These are phyloP conservation scores for Asterella californica DNA, from an alignment of 225 moss, liverwort and hornwort species.

Conservation along the genomic window DNA sequence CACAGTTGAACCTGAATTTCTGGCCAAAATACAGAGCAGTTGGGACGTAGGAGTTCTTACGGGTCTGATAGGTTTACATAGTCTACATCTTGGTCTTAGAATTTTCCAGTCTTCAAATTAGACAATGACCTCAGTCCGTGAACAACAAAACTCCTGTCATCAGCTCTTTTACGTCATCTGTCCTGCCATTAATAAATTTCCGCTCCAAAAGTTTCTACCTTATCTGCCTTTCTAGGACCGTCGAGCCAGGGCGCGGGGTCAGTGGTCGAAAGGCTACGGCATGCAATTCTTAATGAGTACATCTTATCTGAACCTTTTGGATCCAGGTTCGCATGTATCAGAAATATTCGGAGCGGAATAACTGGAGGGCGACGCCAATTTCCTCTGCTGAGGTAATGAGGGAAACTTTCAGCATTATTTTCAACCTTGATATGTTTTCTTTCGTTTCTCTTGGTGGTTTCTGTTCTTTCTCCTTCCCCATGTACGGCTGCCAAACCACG, in stretches of 20 bases:
- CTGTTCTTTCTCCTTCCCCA: neutral
- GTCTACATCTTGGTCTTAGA: too few species aligned
- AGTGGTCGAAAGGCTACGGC: too few species aligned
- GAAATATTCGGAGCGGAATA: conserved; percentile 88
- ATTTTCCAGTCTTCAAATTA: too few species aligned
- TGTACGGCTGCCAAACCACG: neutral
- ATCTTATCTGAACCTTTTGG: neutral
- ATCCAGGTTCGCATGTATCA: conserved; percentile 93
- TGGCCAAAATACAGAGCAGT: too few species aligned
- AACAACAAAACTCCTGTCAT: too few species aligned
- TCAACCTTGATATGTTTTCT: neutral
- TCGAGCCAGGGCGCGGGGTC: too few species aligned
- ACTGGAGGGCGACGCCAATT: conserved; percentile 70
- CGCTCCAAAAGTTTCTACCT: neutral
- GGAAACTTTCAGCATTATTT: neutral
- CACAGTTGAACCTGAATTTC: too few species aligned
- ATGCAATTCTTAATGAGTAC: too few species aligned
- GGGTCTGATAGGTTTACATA: too few species aligned
- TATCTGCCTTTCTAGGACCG: too few species aligned
- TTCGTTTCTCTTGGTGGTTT: neutral
- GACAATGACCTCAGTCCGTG: too few species aligned
- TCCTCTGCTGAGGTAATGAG: conserved; percentile 71
- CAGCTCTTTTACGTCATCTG: neutral
- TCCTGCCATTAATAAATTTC: neutral
- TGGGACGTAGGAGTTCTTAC: too few species aligned